Conservation (phyloP, 352 stramenopile species). For the Plasmopara viticola region DNA sequence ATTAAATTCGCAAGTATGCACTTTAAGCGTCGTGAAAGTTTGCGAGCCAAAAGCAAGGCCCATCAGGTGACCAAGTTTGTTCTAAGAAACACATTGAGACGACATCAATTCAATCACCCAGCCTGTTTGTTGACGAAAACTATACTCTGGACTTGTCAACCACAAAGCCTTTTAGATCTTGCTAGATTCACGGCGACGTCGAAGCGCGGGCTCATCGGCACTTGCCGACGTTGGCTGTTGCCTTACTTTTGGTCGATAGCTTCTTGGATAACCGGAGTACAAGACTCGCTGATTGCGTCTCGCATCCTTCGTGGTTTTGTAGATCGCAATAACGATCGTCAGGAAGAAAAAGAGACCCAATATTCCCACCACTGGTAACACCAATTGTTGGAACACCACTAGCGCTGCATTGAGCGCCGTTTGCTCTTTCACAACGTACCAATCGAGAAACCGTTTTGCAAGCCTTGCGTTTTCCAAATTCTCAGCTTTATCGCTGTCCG, state of each 20-base stretch:
- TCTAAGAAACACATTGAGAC: no score
- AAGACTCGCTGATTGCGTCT: constrained; percentile 21
- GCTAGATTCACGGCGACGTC: no score
- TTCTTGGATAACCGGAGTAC: constrained; percentile 31
- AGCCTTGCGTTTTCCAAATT: neutral
- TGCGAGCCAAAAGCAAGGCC: no score
- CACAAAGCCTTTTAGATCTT: no score
- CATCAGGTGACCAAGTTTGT: no score
- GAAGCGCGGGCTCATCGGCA: no score
- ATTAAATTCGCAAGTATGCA: neutral
- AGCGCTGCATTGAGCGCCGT: neutral
- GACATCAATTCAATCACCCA: no score
- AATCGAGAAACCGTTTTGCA: constrained; percentile 9
- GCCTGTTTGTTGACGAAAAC: no score
- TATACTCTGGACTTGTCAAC: no score
- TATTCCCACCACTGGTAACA: constrained; percentile 26
- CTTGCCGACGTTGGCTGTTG: neutral
- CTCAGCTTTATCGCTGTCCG: neutral
- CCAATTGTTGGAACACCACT: constrained; percentile 17
- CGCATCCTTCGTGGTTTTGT: constrained; percentile 10
- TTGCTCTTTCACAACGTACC: constrained; percentile 15
- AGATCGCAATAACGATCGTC: constrained; percentile 20
- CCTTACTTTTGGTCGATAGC: constrained; percentile 15
- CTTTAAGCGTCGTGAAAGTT: no score
- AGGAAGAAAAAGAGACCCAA: constrained; percentile 22